phyloP scores from a whole-genome alignment of 148 eudicot species.

The Gaultheria prostrata region DNA sequence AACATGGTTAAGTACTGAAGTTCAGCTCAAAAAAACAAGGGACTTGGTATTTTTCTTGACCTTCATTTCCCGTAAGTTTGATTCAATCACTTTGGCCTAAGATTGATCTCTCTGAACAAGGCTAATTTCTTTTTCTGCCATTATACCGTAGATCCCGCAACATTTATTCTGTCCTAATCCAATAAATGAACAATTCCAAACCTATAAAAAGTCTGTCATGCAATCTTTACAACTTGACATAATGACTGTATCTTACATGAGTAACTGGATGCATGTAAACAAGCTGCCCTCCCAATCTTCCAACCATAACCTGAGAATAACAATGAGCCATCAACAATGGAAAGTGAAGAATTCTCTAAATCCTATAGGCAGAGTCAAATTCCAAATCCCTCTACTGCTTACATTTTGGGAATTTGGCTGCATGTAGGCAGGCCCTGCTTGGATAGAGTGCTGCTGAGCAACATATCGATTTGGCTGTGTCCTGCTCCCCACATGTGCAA shows the following conservation, averaged over 20 bases:
- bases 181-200: not conserved
- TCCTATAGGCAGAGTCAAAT: not conserved
- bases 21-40: not conserved
- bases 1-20: not conserved
- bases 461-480: constrained; percentile 54
- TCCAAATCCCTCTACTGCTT: constrained; percentile 18
- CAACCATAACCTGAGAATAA: constrained; percentile 65
- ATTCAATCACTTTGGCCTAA: not conserved
- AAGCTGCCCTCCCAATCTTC: constrained; percentile 67
- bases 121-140: not conserved
- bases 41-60: not conserved
- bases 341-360: not conserved
- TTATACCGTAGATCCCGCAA: not conserved
- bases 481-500: constrained; percentile 56
- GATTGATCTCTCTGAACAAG: not conserved
- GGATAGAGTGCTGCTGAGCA: constrained; percentile 60
- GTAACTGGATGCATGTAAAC: constrained; percentile 71
- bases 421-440: constrained; percentile 52
- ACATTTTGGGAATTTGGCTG: constrained; percentile 70
- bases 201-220: not conserved
- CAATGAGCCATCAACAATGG: constrained; percentile 3
- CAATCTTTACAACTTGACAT: constrained; percentile 5
- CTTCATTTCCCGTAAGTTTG: not conserved
- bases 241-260: constrained; percentile 53
- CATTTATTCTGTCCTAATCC: not conserved